phyloP scores from a whole-genome alignment of 1,284 basidiomycete species.

The Erythrobasidium hasegawianum region DNA sequence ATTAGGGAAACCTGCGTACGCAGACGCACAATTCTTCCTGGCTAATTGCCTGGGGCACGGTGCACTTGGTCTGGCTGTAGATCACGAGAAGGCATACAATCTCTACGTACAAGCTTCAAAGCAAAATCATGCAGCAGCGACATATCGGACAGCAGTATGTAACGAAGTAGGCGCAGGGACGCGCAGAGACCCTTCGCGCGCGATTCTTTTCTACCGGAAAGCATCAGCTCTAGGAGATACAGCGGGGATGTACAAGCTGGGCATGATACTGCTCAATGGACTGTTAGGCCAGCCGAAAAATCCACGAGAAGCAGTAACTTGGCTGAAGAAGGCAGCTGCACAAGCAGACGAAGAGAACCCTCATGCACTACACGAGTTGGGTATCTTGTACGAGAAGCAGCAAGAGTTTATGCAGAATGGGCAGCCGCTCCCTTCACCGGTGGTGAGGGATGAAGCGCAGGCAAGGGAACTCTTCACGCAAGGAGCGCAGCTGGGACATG shows the following conservation, averaged over 20 bases:
- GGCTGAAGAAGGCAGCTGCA: slow-evolving; percentile 89
- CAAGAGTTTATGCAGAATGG: slow-evolving; percentile 55
- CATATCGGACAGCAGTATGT: slow-evolving; percentile 96
- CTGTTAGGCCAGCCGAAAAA: slow-evolving; percentile 78
- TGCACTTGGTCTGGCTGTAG: slow-evolving; percentile 85
- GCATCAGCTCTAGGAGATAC: slow-evolving; percentile 94
- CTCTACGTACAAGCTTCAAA: slow-evolving; percentile 97
- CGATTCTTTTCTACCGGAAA: slow-evolving; percentile 94
- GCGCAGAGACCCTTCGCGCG: slow-evolving; percentile 75
- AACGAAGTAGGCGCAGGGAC: slow-evolving; percentile 99
- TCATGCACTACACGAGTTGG: slow-evolving; percentile 82
- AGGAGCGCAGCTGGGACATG: slow-evolving; percentile 89
- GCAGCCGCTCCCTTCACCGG: slow-evolving; percentile 50
- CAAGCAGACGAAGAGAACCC: slow-evolving; percentile 99
- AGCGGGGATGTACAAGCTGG: slow-evolving; percentile 98
- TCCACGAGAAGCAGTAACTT: slow-evolving; percentile 84
- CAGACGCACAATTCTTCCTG: slow-evolving; percentile 98
- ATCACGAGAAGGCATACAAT: slow-evolving; percentile 96
- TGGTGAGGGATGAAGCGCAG: slow-evolving; percentile 69
- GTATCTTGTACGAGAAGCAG: slow-evolving; percentile 71
- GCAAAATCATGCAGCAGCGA: slow-evolving; percentile 91
- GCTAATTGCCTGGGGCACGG: slow-evolving; percentile 97
- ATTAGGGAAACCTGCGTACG: slow-evolving; percentile 61
- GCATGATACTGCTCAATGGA: slow-evolving; percentile 88
- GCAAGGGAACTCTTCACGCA: slow-evolving; percentile 85